Evolutionary conservation across 805 yeast genomes (phyloP), one percentile per base, ranked within the genome.

Genomic region (Teunomyces panamensis): DNA sequence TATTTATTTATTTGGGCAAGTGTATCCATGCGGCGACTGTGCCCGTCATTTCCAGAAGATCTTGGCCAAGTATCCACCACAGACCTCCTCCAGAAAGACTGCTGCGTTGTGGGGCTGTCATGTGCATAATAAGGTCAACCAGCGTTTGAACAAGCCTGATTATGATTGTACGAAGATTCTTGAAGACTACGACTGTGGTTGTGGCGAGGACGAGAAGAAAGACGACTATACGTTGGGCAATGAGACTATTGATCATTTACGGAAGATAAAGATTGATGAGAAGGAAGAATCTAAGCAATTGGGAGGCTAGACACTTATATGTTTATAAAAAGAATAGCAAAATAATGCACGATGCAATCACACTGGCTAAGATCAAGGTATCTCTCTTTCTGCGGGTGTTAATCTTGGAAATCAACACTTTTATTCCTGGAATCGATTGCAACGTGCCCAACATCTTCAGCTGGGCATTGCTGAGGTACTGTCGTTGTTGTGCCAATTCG

Each of bases 41-140:
- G 97, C 99, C 0, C 75, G 88, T 54, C 98, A 94, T 65, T 94
- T 94, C 65, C 85, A 79, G 53, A 68, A 79, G 60, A 68, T 92
- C 54, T 67, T 94, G 48, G 60, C 71, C 48, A 75, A 85, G 57
- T 84, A 73, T 59, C 98, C 99, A 1, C 97, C 96, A 2, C 99
- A 94, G 60, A 76, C 85, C 3, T 73, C 81, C 6, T 77, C 86
- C 17, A 75, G 96, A 49, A 81, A 83, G 51, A 78, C 81, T 3
- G 98, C 99, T 1, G 89, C 96, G 0, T 69, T 88, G 54, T 94
- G 99, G 99, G 99, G 99, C 1, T 94, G 99, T 62, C 85, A 85
- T 59, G 74, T 91, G 4, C 98, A 91, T 68, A 91, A 92, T 64
- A 77, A 83, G 59, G 97, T 91, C 30, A 92, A 92, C 64, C 80